These are phyloP conservation scores for Zygosaccharomyces sapae DNA, from an alignment of 1,139 yeast genomes.

Conservation along the genomic window DNA sequence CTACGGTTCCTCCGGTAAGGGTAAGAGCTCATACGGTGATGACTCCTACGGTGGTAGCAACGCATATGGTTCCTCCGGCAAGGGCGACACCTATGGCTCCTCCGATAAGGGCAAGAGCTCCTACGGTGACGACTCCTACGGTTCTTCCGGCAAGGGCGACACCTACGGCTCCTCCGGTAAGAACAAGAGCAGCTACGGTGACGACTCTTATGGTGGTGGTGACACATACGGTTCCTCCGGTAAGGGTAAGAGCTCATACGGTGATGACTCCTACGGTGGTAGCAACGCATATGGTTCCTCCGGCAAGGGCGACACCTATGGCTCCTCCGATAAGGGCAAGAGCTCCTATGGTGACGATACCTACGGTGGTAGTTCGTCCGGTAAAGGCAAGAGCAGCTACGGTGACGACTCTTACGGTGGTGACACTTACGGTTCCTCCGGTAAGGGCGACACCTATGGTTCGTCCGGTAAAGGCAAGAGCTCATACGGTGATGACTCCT, in stretches of 20 bases:
- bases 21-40: constrained; percentile 12
- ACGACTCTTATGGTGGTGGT: constrained; percentile 30
- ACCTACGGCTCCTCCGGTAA: constrained; percentile 21
- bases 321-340: constrained; percentile 20
- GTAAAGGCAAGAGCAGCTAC: constrained; percentile 7
- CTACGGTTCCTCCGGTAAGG: constrained; percentile 21
- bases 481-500: constrained; percentile 17
- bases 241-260: constrained; percentile 15
- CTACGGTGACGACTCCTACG: constrained; percentile 9
- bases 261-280: constrained; percentile 26
- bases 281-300: constrained; percentile 20
- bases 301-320: constrained; percentile 28
- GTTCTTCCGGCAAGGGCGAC: constrained; percentile 27
- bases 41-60: constrained; percentile 22
- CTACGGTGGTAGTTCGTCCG: constrained; percentile 20
- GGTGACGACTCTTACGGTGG: constrained; percentile 22
- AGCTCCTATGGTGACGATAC: background rate
- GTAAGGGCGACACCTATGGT: constrained; percentile 26
- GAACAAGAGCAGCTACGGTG: constrained; percentile 11
- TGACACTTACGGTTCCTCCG: background rate
- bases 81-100: constrained; percentile 15
- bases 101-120: constrained; percentile 18
- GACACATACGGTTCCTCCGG: constrained; percentile 26
- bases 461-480: constrained; percentile 20
- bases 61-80: constrained; percentile 10